Evolutionary conservation across 73 alveolate species (phyloP).

Genomic region (Diophrys appendiculata): DNA sequence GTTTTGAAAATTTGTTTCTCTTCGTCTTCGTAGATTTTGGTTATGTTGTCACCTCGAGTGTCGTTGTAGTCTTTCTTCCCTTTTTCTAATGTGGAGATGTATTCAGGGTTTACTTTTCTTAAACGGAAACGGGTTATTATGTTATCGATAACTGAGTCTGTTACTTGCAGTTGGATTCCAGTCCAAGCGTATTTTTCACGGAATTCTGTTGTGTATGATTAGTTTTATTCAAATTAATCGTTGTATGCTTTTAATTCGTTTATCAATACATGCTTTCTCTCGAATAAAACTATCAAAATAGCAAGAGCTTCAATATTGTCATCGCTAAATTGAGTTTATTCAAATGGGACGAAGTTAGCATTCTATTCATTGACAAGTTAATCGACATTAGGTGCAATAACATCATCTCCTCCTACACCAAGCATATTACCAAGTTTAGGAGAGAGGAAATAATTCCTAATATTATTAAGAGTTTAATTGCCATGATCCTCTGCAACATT

Average conservation of each 20-base stretch:
- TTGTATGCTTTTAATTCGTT: conserved; percentile 40
- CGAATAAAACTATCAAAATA: conserved; percentile 42
- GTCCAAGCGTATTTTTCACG: conserved; percentile 60
- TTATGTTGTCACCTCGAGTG: not conserved
- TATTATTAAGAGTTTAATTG: conserved; percentile 26
- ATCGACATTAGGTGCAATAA: not conserved
- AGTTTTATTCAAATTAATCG: conserved; percentile 24
- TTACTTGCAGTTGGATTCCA: conserved; percentile 51
- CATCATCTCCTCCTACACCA: conserved; percentile 3
- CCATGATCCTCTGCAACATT: not conserved
- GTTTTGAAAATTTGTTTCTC: not conserved
- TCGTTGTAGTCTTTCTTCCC: not conserved
- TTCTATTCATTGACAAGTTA: conserved; percentile 20
- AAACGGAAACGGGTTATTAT: conserved; percentile 57
- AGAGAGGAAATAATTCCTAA: conserved; percentile 45
- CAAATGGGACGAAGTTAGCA: conserved; percentile 47
- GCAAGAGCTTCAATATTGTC: conserved; percentile 52
- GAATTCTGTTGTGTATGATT: conserved; percentile 48
- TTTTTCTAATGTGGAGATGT: not conserved
- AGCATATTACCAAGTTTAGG: conserved; percentile 13
- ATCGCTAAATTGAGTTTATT: conserved; percentile 38
- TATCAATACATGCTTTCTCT: conserved; percentile 49
- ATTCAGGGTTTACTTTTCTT: conserved; percentile 32
- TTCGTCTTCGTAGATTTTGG: not conserved
- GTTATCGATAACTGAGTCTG: conserved; percentile 58